Conservation (phyloP, 202 grass and related monocot species). For the Musa balbisiana region DNA sequence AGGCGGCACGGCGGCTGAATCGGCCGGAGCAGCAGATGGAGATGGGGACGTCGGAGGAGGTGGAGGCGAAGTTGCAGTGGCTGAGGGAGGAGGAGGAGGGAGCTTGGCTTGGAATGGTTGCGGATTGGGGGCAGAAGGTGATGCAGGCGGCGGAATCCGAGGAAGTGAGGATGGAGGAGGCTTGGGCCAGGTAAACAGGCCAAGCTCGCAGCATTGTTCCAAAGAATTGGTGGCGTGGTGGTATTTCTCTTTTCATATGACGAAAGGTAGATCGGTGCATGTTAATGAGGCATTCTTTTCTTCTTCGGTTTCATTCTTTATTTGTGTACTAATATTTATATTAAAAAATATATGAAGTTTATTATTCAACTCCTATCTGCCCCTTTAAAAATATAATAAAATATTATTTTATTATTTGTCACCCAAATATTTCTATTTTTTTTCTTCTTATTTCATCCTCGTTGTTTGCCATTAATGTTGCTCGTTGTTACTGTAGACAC, state of each 20-base stretch:
- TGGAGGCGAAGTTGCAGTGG: constrained; percentile 8
- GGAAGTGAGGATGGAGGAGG: not conserved
- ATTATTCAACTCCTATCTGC: too few relatives aligned
- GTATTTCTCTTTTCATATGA: not conserved
- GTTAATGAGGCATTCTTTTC: not conserved
- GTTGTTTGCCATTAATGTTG: too few relatives aligned
- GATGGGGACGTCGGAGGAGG: constrained; percentile 11
- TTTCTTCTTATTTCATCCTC: too few relatives aligned
- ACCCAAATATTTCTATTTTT: too few relatives aligned
- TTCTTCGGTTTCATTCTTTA: not conserved
- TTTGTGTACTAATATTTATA: not conserved
- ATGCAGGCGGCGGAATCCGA: not conserved
- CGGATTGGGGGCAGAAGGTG: constrained; percentile 8
- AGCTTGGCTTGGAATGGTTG: not conserved
- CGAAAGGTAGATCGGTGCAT: not conserved
- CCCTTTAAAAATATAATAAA: too few relatives aligned
- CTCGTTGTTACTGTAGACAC: too few relatives aligned
- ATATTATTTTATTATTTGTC: too few relatives aligned
- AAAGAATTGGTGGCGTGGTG: not conserved
- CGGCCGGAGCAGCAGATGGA: constrained; percentile 22
- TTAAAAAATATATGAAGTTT: too few relatives aligned
- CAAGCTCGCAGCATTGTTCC: constrained; percentile 1
- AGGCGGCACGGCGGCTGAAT: constrained; percentile 10
- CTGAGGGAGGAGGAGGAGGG: constrained; percentile 2
- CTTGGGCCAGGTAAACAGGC: not conserved